Evolutionary conservation across 148 eudicot genomes (phyloP).

Genomic region (Vaccinium macrocarpon): DNA sequence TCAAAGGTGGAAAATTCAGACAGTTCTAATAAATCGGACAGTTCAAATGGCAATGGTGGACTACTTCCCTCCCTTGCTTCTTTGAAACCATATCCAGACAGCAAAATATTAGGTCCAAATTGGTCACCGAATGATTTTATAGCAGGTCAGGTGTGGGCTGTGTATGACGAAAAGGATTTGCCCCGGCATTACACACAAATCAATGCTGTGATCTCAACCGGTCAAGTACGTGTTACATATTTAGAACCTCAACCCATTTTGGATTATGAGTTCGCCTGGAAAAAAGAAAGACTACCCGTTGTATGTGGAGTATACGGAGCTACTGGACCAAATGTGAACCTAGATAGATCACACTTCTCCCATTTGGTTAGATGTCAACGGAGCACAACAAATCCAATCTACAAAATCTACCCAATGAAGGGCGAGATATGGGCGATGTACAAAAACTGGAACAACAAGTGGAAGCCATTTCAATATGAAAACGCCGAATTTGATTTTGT

Average conservation of each 20-base stretch:
- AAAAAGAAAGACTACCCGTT: conserved; percentile 22
- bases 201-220: conserved; percentile 16
- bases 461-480: conserved; percentile 26
- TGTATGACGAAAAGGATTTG: conserved; percentile 25
- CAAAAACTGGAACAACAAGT: conserved; percentile 40
- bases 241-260: conserved; percentile 29
- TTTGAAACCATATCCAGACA: conserved; percentile 8
- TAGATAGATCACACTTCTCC: conserved; percentile 37
- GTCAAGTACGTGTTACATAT: conserved; percentile 22
- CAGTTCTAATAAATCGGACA: conserved; percentile 13
- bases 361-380: conserved; percentile 43
- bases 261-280: conserved; percentile 22
- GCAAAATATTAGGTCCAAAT: conserved; percentile 16
- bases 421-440: conserved; percentile 69
- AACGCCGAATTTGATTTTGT: conserved; percentile 24
- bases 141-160: conserved; percentile 42
- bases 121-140: conserved; percentile 17
- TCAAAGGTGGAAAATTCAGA: conserved; percentile 19
- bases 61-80: conserved; percentile 9
- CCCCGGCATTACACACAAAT: conserved; percentile 34
- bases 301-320: conserved; percentile 36
- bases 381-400: conserved; percentile 27
- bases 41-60: conserved; percentile 15
- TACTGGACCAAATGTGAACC: conserved; percentile 22
- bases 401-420: conserved; percentile 52